These are phyloP conservation scores for Scutellaria barbata DNA, from an alignment of 257 asterid genomes.

Conservation along the genomic window DNA sequence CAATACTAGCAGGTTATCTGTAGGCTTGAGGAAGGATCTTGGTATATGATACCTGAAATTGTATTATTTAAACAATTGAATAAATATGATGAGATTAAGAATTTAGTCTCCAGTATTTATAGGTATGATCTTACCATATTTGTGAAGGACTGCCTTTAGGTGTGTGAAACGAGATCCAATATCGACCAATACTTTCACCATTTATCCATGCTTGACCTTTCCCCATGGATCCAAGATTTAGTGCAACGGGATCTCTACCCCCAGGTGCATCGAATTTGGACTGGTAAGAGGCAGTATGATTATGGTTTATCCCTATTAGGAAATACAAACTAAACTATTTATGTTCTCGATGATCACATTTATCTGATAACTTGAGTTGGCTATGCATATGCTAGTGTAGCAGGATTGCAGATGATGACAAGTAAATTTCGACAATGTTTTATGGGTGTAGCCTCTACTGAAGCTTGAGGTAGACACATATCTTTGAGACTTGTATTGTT, in stretches of 20 bases:
- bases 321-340: no score
- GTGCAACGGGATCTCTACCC: constrained; percentile 68
- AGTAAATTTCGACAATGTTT: background rate
- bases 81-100: background rate
- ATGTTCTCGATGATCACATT: background rate
- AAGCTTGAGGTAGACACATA: background rate
- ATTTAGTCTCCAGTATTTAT: background rate
- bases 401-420: background rate
- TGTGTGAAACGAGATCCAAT: constrained; percentile 74
- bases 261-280: constrained; percentile 64
- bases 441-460: background rate
- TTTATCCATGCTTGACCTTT: constrained; percentile 88
- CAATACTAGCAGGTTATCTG: constrained; percentile 59
- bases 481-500: constrained; percentile 15
- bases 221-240: constrained; percentile 90
- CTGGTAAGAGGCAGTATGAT: constrained; percentile 40
- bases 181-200: constrained; percentile 82
- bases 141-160: constrained; percentile 74
- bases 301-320: background rate
- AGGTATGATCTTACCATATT: constrained; percentile 55
- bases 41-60: constrained; percentile 78
- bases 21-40: constrained; percentile 75
- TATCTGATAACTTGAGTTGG: background rate
- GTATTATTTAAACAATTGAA: background rate
- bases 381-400: no score